Percentiles rank a stretch among this genome's conserved stretches.
These are phyloP conservation scores for Ustilago shanxiensis DNA, from an alignment of 1,284 basidiomycete genomes.

Conservation along the genomic window DNA sequence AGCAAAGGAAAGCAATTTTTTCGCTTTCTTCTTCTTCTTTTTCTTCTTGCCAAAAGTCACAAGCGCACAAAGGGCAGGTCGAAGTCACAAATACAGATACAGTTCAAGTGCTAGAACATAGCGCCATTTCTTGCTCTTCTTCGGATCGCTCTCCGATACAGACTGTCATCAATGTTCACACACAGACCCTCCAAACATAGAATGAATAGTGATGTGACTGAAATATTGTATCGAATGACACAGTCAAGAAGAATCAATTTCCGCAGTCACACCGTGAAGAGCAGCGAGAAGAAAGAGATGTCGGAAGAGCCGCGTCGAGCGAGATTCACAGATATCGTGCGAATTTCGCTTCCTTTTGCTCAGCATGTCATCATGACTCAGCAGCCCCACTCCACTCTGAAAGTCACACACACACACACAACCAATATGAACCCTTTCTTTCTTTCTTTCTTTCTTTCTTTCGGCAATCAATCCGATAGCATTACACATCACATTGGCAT, in stretches of 20 bases:
- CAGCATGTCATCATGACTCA: not conserved
- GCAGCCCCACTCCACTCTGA: not conserved
- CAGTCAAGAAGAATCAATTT: no score
- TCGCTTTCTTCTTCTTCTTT: not conserved
- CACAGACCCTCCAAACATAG: not conserved
- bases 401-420: not conserved
- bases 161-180: not conserved
- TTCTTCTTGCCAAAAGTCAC: not conserved
- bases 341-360: no score
- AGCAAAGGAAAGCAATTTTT: not conserved
- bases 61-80: not conserved
- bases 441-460: not conserved
- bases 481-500: not conserved
- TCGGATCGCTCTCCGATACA: not conserved
- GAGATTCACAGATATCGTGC: not conserved
- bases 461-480: not conserved
- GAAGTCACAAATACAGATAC: not conserved
- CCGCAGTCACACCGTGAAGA: constrained; percentile 1
- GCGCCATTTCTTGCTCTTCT: not conserved
- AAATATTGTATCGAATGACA: not conserved
- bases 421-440: no score
- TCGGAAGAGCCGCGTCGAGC: not conserved
- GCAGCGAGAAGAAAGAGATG: not conserved
- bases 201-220: not conserved
- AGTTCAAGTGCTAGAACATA: not conserved